Conservation (phyloP, 108 stramenopile genomes). For the Mediolabrus comicus region DNA sequence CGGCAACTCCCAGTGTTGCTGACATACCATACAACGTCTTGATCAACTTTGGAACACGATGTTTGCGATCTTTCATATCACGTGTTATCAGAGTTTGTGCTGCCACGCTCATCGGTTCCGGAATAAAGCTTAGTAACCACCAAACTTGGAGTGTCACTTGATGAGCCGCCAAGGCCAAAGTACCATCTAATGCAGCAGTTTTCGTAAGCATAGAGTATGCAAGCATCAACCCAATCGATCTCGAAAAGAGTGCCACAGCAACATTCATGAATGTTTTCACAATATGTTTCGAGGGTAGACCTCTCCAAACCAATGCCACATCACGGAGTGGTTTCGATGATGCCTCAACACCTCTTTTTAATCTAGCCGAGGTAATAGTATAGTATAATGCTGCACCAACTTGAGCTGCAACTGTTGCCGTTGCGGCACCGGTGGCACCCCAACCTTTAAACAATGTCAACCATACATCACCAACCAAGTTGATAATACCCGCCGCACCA, state of each 20-base stretch:
- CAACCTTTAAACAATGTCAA: slow-evolving; percentile 40
- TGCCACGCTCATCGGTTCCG: slow-evolving; percentile 30
- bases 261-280: slow-evolving; percentile 32
- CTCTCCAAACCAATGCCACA: slow-evolving; percentile 36
- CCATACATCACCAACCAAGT: slow-evolving; percentile 41
- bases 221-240: slow-evolving; percentile 34
- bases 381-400: slow-evolving; percentile 39
- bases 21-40: slow-evolving; percentile 30
- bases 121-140: slow-evolving; percentile 36
- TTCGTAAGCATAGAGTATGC: slow-evolving; percentile 37
- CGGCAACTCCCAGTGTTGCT: slow-evolving; percentile 5
- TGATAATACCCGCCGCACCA: slow-evolving; percentile 37
- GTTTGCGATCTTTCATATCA: slow-evolving; percentile 20
- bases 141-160: slow-evolving; percentile 46
- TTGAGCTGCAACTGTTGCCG: slow-evolving; percentile 48
- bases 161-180: slow-evolving; percentile 48
- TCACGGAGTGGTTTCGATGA: slow-evolving; percentile 23
- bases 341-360: slow-evolving; percentile 23
- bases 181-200: slow-evolving; percentile 37
- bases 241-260: slow-evolving; percentile 22
- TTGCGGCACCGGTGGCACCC: slow-evolving; percentile 55
- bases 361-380: slow-evolving; percentile 20
- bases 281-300: slow-evolving; percentile 20
- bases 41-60: slow-evolving; percentile 28
- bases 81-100: slow-evolving; percentile 40